Base-by-base conservation (phyloP, 2,329 filamentous ascomycete genomes). In the Aspergillus caelatus region DNA sequence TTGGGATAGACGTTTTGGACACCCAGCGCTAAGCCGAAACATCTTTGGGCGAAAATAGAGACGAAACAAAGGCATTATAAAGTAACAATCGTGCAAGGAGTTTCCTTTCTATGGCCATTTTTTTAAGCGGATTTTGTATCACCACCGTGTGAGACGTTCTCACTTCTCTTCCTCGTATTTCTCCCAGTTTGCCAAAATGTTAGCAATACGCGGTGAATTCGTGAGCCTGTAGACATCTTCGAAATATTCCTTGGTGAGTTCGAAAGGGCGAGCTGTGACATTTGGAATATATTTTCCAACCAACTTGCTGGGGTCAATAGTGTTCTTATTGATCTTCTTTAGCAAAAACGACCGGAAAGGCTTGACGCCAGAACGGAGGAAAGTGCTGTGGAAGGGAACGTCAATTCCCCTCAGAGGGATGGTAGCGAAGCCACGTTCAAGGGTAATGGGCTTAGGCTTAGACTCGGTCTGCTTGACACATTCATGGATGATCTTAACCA, bases 271-370 rank as follows among this genome's bases (percentile, higher is more conserved):
- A 63, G 95, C 95, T 61, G 95, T 99, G 70, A 99, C 96, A 81
- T 99, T 99, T 71, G 95, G 95, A 70, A 99, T 98, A 83, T 99
- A 99, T 83, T 99, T 99, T 74, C 95, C 95, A 70, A 99, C 87
- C 74, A 99, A 83, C 86, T 98, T 98, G 78, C 92, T 91, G 6
- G 95, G 95, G 78, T 99, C 95, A 78, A 99, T 98, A 60, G 92
- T 96, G 28, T 94, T 97, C 88, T 96, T 97, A 86, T 98, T 93
- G 83, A 99, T 98, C 88, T 99, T 99, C 91, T 98, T 99, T 72
- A 98, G 90, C 77, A 99, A 81, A 88, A 99, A 99, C 52, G 90
- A 94, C 70, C 95, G 88, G 93, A 99, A 99, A 54, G 96, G 95
- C 86, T 99, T 99, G 80, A 99, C 95, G 73, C 95, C 96, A 45